These are phyloP conservation scores for Boletus fagicola DNA, from an alignment of 768 basidiomycete genomes.

Conservation along the genomic window DNA sequence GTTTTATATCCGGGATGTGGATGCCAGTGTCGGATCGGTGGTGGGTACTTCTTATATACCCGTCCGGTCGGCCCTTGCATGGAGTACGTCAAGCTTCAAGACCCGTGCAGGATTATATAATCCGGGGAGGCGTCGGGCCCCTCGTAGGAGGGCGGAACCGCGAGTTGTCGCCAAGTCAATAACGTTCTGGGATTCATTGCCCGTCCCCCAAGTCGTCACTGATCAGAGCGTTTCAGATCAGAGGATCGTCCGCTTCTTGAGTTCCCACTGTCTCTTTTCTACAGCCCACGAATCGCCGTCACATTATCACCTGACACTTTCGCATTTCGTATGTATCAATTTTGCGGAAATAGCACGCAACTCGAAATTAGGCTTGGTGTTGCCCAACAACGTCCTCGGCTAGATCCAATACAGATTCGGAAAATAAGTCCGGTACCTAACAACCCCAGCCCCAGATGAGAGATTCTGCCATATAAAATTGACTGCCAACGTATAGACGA, in stretches of 20 bases:
- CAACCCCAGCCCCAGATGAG: neutral
- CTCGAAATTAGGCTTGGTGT: neutral
- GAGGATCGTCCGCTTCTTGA: too few species aligned
- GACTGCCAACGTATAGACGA: neutral
- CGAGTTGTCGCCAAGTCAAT: neutral
- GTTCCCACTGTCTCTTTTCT: too few species aligned
- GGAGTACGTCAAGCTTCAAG: neutral
- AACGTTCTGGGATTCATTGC: neutral
- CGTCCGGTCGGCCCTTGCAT: slow-evolving; percentile 5
- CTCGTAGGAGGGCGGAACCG: slow-evolving; percentile 17
- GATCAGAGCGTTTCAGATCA: neutral
- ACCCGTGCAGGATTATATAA: slow-evolving; percentile 15
- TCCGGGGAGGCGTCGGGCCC: neutral
- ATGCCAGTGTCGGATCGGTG: neutral
- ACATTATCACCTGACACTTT: neutral
- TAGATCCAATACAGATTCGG: neutral
- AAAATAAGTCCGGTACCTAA: neutral
- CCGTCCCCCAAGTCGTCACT: neutral
- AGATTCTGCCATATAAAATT: neutral
- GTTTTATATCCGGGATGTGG: neutral
- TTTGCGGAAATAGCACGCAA: slow-evolving; percentile 1
- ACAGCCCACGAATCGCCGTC: neutral
- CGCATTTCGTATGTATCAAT: neutral
- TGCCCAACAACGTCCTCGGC: slow-evolving; percentile 6
- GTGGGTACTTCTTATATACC: neutral